phyloP scores from a whole-genome alignment of 768 basidiomycete genomes.

The Russula sp. region DNA sequence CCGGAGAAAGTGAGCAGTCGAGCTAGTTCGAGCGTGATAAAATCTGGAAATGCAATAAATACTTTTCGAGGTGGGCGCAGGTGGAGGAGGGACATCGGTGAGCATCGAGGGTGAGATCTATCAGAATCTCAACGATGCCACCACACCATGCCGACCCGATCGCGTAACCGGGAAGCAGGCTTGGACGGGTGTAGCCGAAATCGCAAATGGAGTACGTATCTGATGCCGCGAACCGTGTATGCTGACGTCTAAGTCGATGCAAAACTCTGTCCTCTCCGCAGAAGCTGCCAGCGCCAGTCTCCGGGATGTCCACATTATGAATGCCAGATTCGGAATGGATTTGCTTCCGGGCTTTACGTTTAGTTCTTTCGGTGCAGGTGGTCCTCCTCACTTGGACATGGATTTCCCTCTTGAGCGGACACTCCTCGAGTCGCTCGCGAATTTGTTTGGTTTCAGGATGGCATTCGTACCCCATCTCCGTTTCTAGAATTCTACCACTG shows the following conservation, averaged over 20 bases:
- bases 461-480: slow-evolving; percentile 14
- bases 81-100: slow-evolving; percentile 14
- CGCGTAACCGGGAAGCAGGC: slow-evolving; percentile 8
- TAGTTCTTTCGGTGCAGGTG: not conserved
- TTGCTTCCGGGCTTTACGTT: slow-evolving; percentile 17
- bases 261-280: slow-evolving; percentile 3
- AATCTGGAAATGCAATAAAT: slow-evolving; percentile 15
- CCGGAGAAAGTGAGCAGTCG: not conserved
- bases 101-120: slow-evolving; percentile 19
- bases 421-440: slow-evolving; percentile 11
- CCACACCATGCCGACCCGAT: slow-evolving; percentile 7
- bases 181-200: not conserved
- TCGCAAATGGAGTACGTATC: slow-evolving; percentile 10
- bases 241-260: slow-evolving; percentile 19
- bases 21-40: not conserved
- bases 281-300: slow-evolving; percentile 7
- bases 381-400: slow-evolving; percentile 1
- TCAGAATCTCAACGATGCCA: slow-evolving; percentile 1
- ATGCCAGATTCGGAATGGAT: slow-evolving; percentile 14
- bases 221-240: slow-evolving; percentile 12
- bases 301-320: slow-evolving; percentile 6
- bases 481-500: slow-evolving; percentile 9
- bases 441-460: slow-evolving; percentile 17
- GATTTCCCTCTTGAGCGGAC: slow-evolving; percentile 6
- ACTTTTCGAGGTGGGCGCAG: slow-evolving; percentile 12